Conservation (phyloP, 2,329 filamentous ascomycete species). For the Nothopassalora personata region DNA sequence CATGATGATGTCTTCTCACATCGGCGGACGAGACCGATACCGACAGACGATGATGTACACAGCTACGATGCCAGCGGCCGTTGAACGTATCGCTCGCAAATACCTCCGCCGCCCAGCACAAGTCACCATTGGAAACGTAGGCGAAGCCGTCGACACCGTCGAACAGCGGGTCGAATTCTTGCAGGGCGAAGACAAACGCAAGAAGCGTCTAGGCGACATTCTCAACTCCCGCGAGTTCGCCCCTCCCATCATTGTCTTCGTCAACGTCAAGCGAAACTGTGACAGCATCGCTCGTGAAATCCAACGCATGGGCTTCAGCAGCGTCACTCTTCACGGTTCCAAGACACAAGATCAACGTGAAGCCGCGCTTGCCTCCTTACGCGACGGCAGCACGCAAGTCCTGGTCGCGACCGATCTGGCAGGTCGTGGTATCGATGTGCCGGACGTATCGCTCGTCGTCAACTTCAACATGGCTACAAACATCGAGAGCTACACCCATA, state of each 20-base stretch:
- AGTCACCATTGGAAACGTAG: constrained; percentile 88
- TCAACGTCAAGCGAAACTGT: constrained; percentile 99
- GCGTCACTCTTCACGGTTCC: constrained; percentile 86
- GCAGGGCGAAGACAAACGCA: constrained; percentile 85
- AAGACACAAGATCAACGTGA: constrained; percentile 99
- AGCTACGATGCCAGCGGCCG: constrained; percentile 87
- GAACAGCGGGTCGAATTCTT: constrained; percentile 95
- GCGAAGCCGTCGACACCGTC: constrained; percentile 94
- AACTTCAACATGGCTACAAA: constrained; percentile 98
- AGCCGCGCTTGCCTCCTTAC: constrained; percentile 78
- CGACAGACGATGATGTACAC: constrained; percentile 99
- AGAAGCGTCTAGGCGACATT: constrained; percentile 92
- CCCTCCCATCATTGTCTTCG: constrained; percentile 95
- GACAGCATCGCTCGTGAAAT: constrained; percentile 92
- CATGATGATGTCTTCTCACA: constrained; percentile 72
- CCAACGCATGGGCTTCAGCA: constrained; percentile 84
- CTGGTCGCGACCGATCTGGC: constrained; percentile 94
- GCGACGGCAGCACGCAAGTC: constrained; percentile 73
- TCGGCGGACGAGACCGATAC: constrained; percentile 73
- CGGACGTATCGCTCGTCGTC: constrained; percentile 86
- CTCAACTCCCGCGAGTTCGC: constrained; percentile 73
- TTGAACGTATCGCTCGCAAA: constrained; percentile 95
- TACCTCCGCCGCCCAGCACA: constrained; percentile 90
- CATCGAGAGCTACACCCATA: constrained; percentile 94
- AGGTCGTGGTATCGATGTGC: constrained; percentile 94